phyloP scores from a whole-genome alignment of 2,329 filamentous ascomycete species.

The Periconia macrospinosa region DNA sequence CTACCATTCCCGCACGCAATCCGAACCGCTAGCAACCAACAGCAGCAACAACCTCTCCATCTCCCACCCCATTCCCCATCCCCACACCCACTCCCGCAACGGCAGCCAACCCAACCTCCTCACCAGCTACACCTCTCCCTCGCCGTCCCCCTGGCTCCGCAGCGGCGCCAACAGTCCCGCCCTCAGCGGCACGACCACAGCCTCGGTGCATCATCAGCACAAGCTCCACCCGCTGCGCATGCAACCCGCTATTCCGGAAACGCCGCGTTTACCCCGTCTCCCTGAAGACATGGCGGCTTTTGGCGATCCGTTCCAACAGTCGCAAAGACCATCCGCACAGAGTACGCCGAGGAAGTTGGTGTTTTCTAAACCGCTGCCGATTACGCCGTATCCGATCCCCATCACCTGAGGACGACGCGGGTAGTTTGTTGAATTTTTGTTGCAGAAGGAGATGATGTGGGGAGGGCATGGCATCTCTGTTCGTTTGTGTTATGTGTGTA shows the following conservation, averaged over 20 bases:
- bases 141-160: neutral
- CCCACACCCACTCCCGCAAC: slow-evolving; percentile 2
- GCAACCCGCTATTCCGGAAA: slow-evolving; percentile 19
- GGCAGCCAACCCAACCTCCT: neutral
- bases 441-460: no score
- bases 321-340: no score
- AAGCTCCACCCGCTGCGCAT: slow-evolving; percentile 19
- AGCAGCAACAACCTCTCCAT: neutral
- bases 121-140: neutral
- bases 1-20: neutral
- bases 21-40: neutral
- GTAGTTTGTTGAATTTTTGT: no score
- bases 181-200: neutral
- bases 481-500: no score
- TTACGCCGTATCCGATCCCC: slow-evolving; percentile 34
- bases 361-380: slow-evolving; percentile 30
- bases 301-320: slow-evolving; percentile 1
- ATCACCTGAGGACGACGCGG: neutral
- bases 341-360: slow-evolving; percentile 6
- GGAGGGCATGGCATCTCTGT: no score
- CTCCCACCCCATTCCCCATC: neutral
- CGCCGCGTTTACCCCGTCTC: slow-evolving; percentile 16
- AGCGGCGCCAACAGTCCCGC: neutral
- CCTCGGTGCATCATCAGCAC: slow-evolving; percentile 10
- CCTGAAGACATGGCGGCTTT: slow-evolving; percentile 14